These are phyloP conservation scores for Candida xiaguanensis DNA, from an alignment of 805 yeast species.

Conservation along the genomic window DNA sequence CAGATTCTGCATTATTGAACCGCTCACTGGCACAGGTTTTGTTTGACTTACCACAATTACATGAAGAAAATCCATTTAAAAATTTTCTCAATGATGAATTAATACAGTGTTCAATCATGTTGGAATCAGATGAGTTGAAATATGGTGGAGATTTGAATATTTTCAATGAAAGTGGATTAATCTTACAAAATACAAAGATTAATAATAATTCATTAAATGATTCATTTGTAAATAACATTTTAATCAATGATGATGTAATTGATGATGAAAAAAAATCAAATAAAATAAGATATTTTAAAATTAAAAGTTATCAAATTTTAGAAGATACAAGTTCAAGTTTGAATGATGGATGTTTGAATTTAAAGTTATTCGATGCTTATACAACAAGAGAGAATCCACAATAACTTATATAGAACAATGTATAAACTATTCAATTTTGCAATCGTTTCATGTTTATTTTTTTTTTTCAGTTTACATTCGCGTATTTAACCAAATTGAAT, in stretches of 20 bases:
- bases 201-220: conserved; percentile 10
- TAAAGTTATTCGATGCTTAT: conserved; percentile 40
- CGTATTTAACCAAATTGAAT: neutral
- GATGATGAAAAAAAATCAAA: neutral
- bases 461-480: neutral
- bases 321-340: conserved; percentile 28
- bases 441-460: neutral
- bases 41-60: conserved; percentile 30
- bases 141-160: conserved; percentile 29
- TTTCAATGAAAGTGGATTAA: conserved; percentile 25
- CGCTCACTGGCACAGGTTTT: conserved; percentile 11
- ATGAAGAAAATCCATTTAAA: conserved; percentile 17
- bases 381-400: conserved; percentile 41
- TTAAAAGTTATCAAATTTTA: conserved; percentile 35
- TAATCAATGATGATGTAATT: neutral
- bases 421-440: neutral
- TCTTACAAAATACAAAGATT: conserved; percentile 14
- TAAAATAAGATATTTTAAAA: conserved; percentile 16
- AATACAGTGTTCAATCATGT: conserved; percentile 18
- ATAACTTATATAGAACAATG: neutral
- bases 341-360: conserved; percentile 32
- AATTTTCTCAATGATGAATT: conserved; percentile 13
- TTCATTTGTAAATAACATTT: conserved; percentile 3
- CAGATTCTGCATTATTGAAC: neutral
- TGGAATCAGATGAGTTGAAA: conserved; percentile 30